phyloP scores from a whole-genome alignment of 2,329 filamentous ascomycete species.

The Aspergillus texensis region DNA sequence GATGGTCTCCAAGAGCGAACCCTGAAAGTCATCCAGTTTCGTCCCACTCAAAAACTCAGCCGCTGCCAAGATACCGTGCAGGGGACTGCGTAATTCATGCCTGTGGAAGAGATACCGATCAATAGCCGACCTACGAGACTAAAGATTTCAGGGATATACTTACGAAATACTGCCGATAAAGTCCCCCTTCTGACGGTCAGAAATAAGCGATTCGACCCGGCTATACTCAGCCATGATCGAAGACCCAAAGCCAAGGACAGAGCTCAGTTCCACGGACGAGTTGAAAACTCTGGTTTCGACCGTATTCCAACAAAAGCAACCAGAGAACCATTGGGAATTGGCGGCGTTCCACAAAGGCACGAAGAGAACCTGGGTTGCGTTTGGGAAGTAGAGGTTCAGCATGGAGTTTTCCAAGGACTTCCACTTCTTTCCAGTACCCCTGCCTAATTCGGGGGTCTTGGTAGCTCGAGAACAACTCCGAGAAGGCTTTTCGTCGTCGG shows the following conservation, averaged over 20 bases:
- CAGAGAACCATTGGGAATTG: constrained; percentile 50
- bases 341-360: constrained; percentile 56
- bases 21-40: constrained; percentile 43
- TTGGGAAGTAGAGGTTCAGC: constrained; percentile 51
- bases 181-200: constrained; percentile 47
- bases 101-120: constrained; percentile 9
- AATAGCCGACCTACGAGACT: not conserved
- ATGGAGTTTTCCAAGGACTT: constrained; percentile 40
- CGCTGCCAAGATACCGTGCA: constrained; percentile 47
- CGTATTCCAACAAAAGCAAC: constrained; percentile 49
- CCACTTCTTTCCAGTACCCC: constrained; percentile 29
- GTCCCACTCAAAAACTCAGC: constrained; percentile 46
- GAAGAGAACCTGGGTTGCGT: constrained; percentile 52
- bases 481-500: constrained; percentile 44
- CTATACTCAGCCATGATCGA: constrained; percentile 48
- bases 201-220: constrained; percentile 45
- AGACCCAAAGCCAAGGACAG: constrained; percentile 44
- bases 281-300: constrained; percentile 40
- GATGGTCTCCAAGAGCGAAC: constrained; percentile 42
- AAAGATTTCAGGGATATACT: constrained; percentile 9
- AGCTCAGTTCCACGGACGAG: constrained; percentile 42
- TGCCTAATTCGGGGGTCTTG: constrained; percentile 24
- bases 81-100: constrained; percentile 47
- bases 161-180: constrained; percentile 48
- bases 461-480: constrained; percentile 12